phyloP scores from a whole-genome alignment of 208 protist genomes.

The Wallacemonas rigidus region DNA sequence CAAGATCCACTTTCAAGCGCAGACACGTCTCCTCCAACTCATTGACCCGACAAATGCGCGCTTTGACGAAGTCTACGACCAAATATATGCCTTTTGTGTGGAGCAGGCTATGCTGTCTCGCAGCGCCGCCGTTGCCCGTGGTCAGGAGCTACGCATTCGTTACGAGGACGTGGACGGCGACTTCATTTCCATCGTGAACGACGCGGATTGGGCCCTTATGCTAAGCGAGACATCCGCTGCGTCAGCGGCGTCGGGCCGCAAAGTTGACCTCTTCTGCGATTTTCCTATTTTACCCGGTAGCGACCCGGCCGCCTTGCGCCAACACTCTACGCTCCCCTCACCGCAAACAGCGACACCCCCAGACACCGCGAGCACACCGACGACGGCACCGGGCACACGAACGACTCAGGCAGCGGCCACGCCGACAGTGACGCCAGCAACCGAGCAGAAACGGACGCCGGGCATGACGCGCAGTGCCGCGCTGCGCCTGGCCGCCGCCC shows the following conservation, averaged over 20 bases:
- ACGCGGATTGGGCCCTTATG: constrained; percentile 78
- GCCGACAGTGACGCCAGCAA: too few relatives aligned
- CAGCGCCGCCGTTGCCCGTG: constrained; percentile 3
- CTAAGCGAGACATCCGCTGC: constrained; percentile 42
- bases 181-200: constrained; percentile 71
- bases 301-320: constrained; percentile 7
- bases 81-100: constrained; percentile 56
- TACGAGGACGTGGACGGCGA: constrained; percentile 85
- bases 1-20: constrained; percentile 80
- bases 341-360: not conserved
- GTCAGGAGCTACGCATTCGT: constrained; percentile 63
- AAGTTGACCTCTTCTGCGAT: constrained; percentile 73
- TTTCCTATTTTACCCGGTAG: constrained; percentile 47
- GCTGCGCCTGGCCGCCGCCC: constrained; percentile 13
- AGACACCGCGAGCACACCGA: not conserved
- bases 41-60: constrained; percentile 33
- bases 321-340: not conserved
- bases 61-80: constrained; percentile 61
- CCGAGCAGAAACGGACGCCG: constrained; percentile 13
- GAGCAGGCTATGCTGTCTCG: constrained; percentile 29
- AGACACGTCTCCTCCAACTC: constrained; percentile 62
- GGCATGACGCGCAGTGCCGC: constrained; percentile 13
- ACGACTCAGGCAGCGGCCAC: not conserved
- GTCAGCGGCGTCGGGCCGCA: constrained; percentile 22
- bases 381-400: too few relatives aligned